A percentile compares a stretch with the other conserved stretches of the same genome.
Conservation (phyloP, 176 grass and related monocot species). For the Microstegium vimineum region DNA sequence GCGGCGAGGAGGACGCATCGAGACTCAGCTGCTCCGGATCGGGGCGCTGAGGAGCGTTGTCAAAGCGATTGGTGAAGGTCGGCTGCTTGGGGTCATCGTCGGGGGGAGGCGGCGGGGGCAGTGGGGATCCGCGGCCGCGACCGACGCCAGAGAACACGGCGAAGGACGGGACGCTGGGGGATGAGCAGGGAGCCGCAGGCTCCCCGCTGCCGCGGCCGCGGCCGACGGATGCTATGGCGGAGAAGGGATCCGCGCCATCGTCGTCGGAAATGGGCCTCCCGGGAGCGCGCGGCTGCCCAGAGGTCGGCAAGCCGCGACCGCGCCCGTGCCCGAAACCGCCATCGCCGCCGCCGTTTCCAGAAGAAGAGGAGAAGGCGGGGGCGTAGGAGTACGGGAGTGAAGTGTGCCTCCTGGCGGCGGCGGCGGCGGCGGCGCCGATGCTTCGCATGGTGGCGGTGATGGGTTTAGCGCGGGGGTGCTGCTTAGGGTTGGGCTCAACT, state of each 20-base stretch:
- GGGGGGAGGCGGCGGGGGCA: neutral
- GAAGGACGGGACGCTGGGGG: conserved; percentile 35
- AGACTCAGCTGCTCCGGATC: neutral
- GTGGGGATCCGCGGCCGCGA: conserved; percentile 31
- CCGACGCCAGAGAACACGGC: conserved; percentile 36
- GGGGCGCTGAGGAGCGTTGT: neutral
- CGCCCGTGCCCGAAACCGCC: conserved; percentile 38
- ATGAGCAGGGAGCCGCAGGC: neutral
- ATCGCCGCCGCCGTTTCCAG: conserved; percentile 28
- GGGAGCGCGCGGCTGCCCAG: conserved; percentile 20
- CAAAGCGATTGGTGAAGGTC: conserved; percentile 21
- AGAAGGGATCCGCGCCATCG: conserved; percentile 31
- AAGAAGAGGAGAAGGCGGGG: conserved; percentile 42
- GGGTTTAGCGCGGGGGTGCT: conserved; percentile 17
- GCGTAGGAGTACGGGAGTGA: conserved; percentile 33
- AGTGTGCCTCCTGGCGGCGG: conserved; percentile 43
- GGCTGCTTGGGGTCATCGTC: conserved; percentile 25
- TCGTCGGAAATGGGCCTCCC: conserved; percentile 31
- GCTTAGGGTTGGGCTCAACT: conserved; percentile 21
- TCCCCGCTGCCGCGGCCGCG: conserved; percentile 48
- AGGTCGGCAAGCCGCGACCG: conserved; percentile 35
- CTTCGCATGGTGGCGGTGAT: conserved; percentile 32
- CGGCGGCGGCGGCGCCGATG: conserved; percentile 34
- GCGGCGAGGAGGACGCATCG: neutral
- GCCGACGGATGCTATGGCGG: neutral